phyloP scores from a whole-genome alignment of 2,329 filamentous ascomycete genomes.

The Microdochium bolleyi region DNA sequence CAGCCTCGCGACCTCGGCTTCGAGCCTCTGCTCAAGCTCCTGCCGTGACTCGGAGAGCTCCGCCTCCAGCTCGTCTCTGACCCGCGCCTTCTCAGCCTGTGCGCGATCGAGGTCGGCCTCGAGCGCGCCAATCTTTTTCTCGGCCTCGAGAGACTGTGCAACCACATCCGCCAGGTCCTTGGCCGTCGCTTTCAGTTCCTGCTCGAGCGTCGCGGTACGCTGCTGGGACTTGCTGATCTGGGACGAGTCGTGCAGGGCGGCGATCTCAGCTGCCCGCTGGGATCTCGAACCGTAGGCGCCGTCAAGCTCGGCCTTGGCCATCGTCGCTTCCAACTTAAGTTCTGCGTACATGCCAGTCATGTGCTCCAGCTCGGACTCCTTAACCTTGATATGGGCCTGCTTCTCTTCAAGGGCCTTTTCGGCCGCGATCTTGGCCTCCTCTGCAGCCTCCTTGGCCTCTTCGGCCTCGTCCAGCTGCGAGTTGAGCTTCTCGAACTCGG shows the following conservation, averaged over 20 bases:
- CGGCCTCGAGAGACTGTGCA: constrained; percentile 22
- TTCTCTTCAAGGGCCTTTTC: constrained; percentile 18
- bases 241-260: constrained; percentile 41
- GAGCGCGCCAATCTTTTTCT: constrained; percentile 22
- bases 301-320: constrained; percentile 54
- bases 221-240: constrained; percentile 18
- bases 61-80: constrained; percentile 16
- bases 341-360: constrained; percentile 45
- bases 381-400: constrained; percentile 22
- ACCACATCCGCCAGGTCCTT: constrained; percentile 21
- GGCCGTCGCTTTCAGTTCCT: constrained; percentile 52
- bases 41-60: constrained; percentile 13
- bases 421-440: constrained; percentile 13
- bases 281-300: constrained; percentile 52
- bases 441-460: constrained; percentile 13
- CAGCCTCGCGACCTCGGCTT: constrained; percentile 13
- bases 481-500: constrained; percentile 26
- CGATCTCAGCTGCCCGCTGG: constrained; percentile 50
- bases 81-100: constrained; percentile 13
- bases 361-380: constrained; percentile 41
- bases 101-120: constrained; percentile 20
- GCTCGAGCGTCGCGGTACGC: constrained; percentile 49
- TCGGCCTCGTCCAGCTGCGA: constrained; percentile 25
- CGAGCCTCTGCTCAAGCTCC: constrained; percentile 15
- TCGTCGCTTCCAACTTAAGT: constrained; percentile 53